Base-by-base conservation (phyloP, 352 stramenopile species). In the Paralagenidium karlingii region DNA sequence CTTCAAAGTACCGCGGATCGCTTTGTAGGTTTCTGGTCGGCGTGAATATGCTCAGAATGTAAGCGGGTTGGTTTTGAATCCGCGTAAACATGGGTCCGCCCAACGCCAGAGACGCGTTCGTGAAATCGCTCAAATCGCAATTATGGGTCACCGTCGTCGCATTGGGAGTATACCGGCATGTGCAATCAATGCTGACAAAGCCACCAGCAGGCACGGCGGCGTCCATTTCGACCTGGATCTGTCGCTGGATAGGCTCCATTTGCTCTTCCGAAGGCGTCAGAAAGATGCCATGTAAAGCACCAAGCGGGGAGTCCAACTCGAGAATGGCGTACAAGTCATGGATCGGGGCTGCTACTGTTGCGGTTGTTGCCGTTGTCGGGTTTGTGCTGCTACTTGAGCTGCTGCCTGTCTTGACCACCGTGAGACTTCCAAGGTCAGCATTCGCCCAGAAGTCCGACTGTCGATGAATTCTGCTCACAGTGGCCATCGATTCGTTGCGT, bases 401-500 rank as follows among this genome's bases (percentile, higher is more conserved):
- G n/a, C n/a, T n/a, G n/a, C n/a, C n/a, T n/a, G n/a, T n/a, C n/a
- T n/a, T n/a, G n/a, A n/a, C n/a, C n/a, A n/a, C n/a, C n/a, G n/a
- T n/a, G n/a, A n/a, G n/a, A n/a, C n/a, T n/a, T n/a, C n/a, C n/a
- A n/a, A n/a, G n/a, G n/a, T n/a, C n/a, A n/a, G n/a, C n/a, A 16
- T 71, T 54, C 24, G 59, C 63, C 70, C 70, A 84, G 39, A 60
- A 84, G 20, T 76, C 60, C 1, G 65, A 75, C 44, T 85, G 70
- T 20, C 63, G 67, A 50, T 85, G 60, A 20, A 82, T 53, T 34
- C 51, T 58, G 40, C 47, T 49, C 4, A 85, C 49, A 2, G 40
- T 44, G 0, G 54, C 54, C 3, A 36, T 44, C 20, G 33, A 27
- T 16, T 21, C 27, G 11, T 11, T n/a, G 12, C 32, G 48, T 29